These are phyloP conservation scores for Solanum pennellii DNA, from an alignment of 257 asterid genomes.

Conservation along the genomic window DNA sequence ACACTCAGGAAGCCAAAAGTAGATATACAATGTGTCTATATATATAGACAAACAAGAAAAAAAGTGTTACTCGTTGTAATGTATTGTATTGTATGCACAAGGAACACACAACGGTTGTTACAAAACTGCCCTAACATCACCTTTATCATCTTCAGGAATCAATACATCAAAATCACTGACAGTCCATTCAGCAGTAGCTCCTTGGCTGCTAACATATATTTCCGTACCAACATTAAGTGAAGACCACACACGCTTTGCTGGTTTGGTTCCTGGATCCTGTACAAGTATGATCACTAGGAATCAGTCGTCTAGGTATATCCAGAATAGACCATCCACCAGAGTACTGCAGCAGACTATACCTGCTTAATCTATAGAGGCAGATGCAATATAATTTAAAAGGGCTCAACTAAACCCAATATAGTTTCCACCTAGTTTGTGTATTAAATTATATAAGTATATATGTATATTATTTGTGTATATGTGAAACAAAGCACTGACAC, in stretches of 20 bases:
- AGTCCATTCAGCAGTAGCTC: constrained; percentile 68
- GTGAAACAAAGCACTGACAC: no score
- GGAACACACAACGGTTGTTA: neutral
- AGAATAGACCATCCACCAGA: no score
- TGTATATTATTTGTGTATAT: no score
- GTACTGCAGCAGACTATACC: neutral
- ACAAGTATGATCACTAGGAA: neutral
- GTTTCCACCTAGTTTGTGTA: no score
- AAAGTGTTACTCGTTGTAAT: neutral
- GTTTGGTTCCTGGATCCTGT: constrained; percentile 84
- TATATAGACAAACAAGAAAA: neutral
- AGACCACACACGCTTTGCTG: constrained; percentile 60
- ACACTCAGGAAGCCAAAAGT: neutral
- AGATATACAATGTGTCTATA: neutral
- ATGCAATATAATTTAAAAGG: no score
- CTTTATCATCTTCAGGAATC: constrained; percentile 20
- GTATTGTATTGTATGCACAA: neutral
- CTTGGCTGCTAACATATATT: constrained; percentile 51
- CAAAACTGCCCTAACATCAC: neutral
- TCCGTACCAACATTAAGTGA: constrained; percentile 82
- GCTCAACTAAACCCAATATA: no score
- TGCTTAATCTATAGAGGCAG: neutral
- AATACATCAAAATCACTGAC: constrained; percentile 69
- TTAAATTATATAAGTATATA: no score
- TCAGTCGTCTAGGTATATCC: neutral